Evolutionary conservation across 2,329 filamentous ascomycete species (phyloP), one percentile per base, ranked within the genome.

Genomic region (Aspergillus novoparasiticus): DNA sequence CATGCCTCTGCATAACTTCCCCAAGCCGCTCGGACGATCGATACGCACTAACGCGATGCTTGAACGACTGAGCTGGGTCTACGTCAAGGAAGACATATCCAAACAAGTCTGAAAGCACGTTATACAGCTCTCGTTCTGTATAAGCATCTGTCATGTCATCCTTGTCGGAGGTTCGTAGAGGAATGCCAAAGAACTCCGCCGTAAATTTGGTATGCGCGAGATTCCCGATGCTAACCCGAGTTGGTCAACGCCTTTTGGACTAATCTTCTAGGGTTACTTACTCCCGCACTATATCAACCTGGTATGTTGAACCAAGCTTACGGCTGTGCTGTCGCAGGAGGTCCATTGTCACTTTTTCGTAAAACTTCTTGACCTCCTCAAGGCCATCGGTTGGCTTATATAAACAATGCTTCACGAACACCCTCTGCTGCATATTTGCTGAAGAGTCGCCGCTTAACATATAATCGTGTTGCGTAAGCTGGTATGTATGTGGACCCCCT

Each of bases 51-150:
- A 57, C 26, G 5, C 58, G 55, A 39, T 61, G 57, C 46, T 39
- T 46, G 23, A 51, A 48, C 14, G 64, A 61, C 36, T 64, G 58
- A 3, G 32, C 28, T 3, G 61, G 54, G 28, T 65, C 64, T 4
- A 64, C 48, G n/a, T 65, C 64, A 1, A 64, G 36, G 43, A 65
- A 65, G 9, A 65, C 58, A 21, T 65, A 64, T 23, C 58, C 55
- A 21, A 59, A 65, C 6, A 64, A 26, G 5, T 26, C n/a, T 21
- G 57, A 16, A 19, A 65, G 64, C 8, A 43, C 36, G 12, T 64
- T 34, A 6, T 54, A 62, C 4, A 62, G 34, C n/a, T 62, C 60
- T 14, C 16, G 5, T 10, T 46, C 43, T 3, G 55, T 62, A 23
- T 62, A 62, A 1, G 19, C 45, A 9, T 62, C 46, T 28, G 19